Conservation (phyloP, 768 basidiomycete species). For the Mycena belliarum region DNA sequence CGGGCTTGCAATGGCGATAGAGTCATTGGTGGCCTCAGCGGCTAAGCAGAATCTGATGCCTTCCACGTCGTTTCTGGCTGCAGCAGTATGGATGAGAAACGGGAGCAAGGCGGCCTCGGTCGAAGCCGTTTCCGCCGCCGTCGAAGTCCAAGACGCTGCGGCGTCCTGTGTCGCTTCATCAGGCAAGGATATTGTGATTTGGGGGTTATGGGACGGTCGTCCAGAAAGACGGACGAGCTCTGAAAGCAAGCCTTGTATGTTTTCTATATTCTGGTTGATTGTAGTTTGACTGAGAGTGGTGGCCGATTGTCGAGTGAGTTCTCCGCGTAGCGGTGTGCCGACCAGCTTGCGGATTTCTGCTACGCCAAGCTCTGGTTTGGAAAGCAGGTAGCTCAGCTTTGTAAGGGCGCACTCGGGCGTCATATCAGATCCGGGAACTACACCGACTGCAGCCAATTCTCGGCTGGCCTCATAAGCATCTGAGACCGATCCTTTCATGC, state of each 20-base stretch:
- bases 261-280: conserved; percentile 54
- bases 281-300: conserved; percentile 45
- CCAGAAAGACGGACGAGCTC: conserved; percentile 68
- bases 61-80: conserved; percentile 66
- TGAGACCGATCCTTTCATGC: conserved; percentile 82
- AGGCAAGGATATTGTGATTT: conserved; percentile 40
- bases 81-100: conserved; percentile 78
- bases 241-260: conserved; percentile 63
- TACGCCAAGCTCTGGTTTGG: conserved; percentile 74
- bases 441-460: conserved; percentile 67
- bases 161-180: conserved; percentile 42
- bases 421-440: conserved; percentile 89
- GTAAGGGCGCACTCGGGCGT: conserved; percentile 95
- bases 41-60: conserved; percentile 62
- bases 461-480: conserved; percentile 82
- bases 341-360: conserved; percentile 76
- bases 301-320: conserved; percentile 64
- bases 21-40: conserved; percentile 29
- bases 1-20: conserved; percentile 22
- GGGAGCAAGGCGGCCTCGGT: conserved; percentile 75
- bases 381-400: conserved; percentile 87
- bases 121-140: conserved; percentile 70
- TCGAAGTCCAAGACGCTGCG: conserved; percentile 75
- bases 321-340: conserved; percentile 80
- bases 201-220: conserved; percentile 35